Percentiles rank a stretch among this genome's conserved stretches.
Conservation (phyloP, 495 filamentous ascomycete genomes). For the Hypoxylon cercidicola region DNA sequence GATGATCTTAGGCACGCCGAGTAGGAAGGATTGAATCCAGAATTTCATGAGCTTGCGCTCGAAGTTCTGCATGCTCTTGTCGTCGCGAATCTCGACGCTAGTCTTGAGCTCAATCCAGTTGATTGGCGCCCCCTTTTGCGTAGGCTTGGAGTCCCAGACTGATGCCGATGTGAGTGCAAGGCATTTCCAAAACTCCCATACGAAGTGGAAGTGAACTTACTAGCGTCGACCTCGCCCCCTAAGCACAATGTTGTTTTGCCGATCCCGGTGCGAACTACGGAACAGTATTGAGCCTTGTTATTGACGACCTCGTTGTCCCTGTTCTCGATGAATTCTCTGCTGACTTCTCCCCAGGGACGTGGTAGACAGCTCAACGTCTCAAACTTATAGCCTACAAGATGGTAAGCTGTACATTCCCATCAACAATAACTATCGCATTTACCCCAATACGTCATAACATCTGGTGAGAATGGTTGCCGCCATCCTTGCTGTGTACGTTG, state of each 20-base stretch:
- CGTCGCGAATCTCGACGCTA: constrained; percentile 70
- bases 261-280: constrained; percentile 86
- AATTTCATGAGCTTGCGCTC: constrained; percentile 92
- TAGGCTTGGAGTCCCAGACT: constrained; percentile 88
- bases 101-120: constrained; percentile 98
- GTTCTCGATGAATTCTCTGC: constrained; percentile 79
- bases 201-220: constrained; percentile 55
- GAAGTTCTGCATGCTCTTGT: constrained; percentile 75
- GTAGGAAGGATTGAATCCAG: constrained; percentile 95
- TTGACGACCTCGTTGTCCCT: constrained; percentile 76
- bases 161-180: not conserved
- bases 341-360: constrained; percentile 73
- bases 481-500: constrained; percentile 72
- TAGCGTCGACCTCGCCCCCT: constrained; percentile 95
- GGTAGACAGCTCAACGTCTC: constrained; percentile 84
- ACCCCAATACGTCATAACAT: constrained; percentile 71
- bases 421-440: not conserved
- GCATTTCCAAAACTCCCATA: not conserved
- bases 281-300: constrained; percentile 94
- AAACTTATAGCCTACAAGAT: constrained; percentile 86
- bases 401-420: constrained; percentile 28
- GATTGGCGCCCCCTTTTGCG: constrained; percentile 69
- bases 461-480: constrained; percentile 52
- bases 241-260: constrained; percentile 76
- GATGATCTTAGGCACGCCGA: constrained; percentile 90